Evolutionary conservation across 352 stramenopile genomes (phyloP).

Genomic region (Phytopythium kandeliae): DNA sequence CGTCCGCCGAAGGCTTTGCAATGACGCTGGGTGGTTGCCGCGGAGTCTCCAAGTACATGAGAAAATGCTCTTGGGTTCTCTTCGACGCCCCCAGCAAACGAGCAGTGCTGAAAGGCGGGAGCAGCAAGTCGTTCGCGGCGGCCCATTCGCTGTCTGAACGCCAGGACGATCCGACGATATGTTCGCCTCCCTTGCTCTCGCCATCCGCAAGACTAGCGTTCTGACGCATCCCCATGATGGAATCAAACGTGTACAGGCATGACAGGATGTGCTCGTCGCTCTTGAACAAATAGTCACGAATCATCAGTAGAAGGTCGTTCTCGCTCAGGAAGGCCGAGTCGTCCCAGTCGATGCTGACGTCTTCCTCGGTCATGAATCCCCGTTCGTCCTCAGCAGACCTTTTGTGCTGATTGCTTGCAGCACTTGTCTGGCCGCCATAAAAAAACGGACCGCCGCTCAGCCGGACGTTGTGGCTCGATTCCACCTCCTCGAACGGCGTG

Average conservation of each 20-base stretch:
- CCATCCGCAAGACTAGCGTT: constrained; percentile 32
- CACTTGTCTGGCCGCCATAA: not conserved
- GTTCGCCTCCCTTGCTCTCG: constrained; percentile 23
- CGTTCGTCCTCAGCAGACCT: constrained; percentile 26
- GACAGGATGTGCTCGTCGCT: constrained; percentile 76
- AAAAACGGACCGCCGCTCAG: not conserved
- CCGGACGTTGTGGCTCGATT: constrained; percentile 7
- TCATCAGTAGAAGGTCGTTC: constrained; percentile 65
- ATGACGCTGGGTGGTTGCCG: constrained; percentile 5
- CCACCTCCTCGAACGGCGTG: constrained; percentile 42
- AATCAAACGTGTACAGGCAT: constrained; percentile 79
- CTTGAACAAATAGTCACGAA: constrained; percentile 70
- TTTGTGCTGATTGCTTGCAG: constrained; percentile 4
- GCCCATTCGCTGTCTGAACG: constrained; percentile 32
- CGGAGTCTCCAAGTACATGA: constrained; percentile 77
- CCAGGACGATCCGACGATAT: constrained; percentile 55
- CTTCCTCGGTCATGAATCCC: constrained; percentile 43
- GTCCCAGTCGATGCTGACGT: constrained; percentile 26
- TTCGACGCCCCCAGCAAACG: constrained; percentile 62
- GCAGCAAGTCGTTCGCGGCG: constrained; percentile 40
- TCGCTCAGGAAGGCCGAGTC: constrained; percentile 55
- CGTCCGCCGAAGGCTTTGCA: constrained; percentile 5
- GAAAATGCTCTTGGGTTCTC: constrained; percentile 68
- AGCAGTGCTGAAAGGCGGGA: constrained; percentile 82
- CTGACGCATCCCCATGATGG: constrained; percentile 53